Conservation (phyloP, 306 rosid species). For the Rosa persica region DNA sequence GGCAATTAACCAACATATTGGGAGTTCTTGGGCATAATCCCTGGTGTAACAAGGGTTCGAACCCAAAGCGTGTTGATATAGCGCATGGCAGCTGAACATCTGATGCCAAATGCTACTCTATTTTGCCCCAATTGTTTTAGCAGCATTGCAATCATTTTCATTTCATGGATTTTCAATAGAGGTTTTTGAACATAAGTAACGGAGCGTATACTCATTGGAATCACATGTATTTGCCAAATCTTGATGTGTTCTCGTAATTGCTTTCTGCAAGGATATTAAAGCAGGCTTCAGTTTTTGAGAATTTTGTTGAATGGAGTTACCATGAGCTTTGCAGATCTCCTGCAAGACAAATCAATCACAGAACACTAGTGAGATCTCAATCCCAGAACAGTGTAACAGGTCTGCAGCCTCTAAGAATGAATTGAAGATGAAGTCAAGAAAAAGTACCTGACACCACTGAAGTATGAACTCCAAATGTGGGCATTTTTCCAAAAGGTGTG, state of each 20-base stretch:
- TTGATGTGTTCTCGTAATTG: conserved; percentile 71
- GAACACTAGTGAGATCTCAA: conserved; percentile 14
- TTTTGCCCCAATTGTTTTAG: not conserved
- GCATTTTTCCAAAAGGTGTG: conserved; percentile 75
- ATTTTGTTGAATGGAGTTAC: conserved; percentile 70
- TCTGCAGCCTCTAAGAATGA: not conserved
- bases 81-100: not conserved
- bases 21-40: not conserved
- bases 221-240: conserved; percentile 89
- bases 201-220: conserved; percentile 82
- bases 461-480: conserved; percentile 92
- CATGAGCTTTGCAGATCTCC: conserved; percentile 88
- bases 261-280: conserved; percentile 76
- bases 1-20: not conserved
- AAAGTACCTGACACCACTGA: conserved; percentile 76
- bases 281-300: conserved; percentile 74
- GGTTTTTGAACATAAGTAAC: conserved; percentile 53
- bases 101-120: not conserved
- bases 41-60: not conserved
- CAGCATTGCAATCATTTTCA: conserved; percentile 16
- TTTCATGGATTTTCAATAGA: conserved; percentile 34
- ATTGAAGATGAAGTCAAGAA: not conserved
- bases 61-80: not conserved
- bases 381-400: not conserved
- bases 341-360: conserved; percentile 37